A percentile compares a stretch with the other conserved stretches of the same genome.
phyloP scores from a whole-genome alignment of 139 green algal species.

The Chlorella sp. region DNA sequence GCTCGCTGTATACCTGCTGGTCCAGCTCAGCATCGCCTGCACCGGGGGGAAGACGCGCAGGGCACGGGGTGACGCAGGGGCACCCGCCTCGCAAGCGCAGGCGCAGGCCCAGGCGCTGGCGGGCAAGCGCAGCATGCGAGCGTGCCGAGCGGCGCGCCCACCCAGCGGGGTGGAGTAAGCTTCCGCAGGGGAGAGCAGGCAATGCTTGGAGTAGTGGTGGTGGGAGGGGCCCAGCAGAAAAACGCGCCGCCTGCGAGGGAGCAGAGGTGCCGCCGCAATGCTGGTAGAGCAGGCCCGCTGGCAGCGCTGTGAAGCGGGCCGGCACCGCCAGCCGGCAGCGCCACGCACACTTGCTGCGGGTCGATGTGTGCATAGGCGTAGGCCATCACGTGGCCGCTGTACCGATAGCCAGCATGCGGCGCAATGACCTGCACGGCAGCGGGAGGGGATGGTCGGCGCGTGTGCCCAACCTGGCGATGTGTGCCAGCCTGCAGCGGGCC shows the following conservation, averaged over 20 bases:
- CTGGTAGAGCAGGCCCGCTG: background rate
- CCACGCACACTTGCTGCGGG: constrained; percentile 66
- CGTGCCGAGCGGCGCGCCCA: constrained; percentile 1
- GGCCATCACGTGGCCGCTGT: constrained; percentile 86
- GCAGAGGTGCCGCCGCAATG: background rate
- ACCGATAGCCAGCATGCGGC: constrained; percentile 85
- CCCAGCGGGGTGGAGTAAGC: constrained; percentile 88
- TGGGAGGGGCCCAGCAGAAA: constrained; percentile 93
- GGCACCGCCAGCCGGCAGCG: background rate
- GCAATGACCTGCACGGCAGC: too few species aligned
- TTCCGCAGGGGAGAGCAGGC: constrained; percentile 64
- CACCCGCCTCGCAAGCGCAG: background rate
- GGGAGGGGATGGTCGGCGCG: too few species aligned
- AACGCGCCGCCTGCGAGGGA: constrained; percentile 61
- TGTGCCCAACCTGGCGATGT: too few species aligned
- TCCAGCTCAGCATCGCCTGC: constrained; percentile 62
- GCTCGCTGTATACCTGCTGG: constrained; percentile 69
- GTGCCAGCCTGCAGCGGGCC: too few species aligned
- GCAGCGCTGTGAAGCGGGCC: background rate
- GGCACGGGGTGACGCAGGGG: background rate
- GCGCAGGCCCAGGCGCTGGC: too few species aligned
- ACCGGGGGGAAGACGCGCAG: background rate
- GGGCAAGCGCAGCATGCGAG: background rate
- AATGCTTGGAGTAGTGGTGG: constrained; percentile 81
- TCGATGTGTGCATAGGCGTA: constrained; percentile 81